Evolutionary conservation across 176 grass and related monocot genomes (phyloP), one percentile per base, ranked within the genome.

Genomic region (Triticum dicoccoides): DNA sequence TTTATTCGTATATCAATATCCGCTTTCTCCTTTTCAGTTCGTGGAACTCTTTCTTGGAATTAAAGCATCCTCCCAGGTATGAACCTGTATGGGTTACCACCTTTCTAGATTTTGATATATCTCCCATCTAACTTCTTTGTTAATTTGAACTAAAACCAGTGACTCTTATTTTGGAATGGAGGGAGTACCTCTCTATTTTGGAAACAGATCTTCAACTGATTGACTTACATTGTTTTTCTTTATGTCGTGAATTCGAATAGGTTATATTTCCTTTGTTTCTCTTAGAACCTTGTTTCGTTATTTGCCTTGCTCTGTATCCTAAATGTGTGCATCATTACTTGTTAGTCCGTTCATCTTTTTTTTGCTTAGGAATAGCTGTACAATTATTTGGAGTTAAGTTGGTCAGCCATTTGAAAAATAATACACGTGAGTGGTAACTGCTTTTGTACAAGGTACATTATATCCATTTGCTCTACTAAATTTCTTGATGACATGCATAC

Each of bases 1-100:
- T 70, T 49, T 87, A 30, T 30, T 14, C 30, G 4, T 66, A 9
- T 92, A 42, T 54, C 85, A 69, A 82, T 86, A n/a, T 25, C 33
- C 34, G 5, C 66, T 91, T 79, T 85, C 38, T 79, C 21, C 64
- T 32, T 85, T 94, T 80, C 93, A 98, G 96, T 98, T 98, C 64
- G 96, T 98, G 69, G 96, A 98, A 87, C 74, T 90, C 34, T 89
- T 91, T 79, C 87, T 98, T 81, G 92, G 82, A 80, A 96, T 98
- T 82, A 89, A 90, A 86, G 82, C 93, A 86, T 94, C 86, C 52
- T 61, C 54, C 17, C 70, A 92, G 96, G 96, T 96, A 82, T 30
- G 30, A 24, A 18, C 15, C 61, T 42, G 29, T 56, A 77, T 56
- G 49, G 27, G 47, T 54, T 75, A 85, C 77, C 32, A 11, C 20